Conservation (phyloP, 164 flowering plant genomes). For the Malania oleifera region DNA sequence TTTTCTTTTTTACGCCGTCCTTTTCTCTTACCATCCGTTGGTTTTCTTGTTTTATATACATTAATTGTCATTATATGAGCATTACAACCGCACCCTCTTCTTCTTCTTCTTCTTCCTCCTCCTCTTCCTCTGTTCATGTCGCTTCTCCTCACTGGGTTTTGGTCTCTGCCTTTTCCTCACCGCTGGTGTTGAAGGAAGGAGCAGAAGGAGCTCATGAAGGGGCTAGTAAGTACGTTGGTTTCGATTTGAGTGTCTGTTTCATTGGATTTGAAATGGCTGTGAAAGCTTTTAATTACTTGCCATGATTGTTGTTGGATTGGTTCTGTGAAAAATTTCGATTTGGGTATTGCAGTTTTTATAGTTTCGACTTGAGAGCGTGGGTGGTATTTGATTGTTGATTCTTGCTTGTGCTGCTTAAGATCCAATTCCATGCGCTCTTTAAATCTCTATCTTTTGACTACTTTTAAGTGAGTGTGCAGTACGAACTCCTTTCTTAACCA, state of each 20-base stretch:
- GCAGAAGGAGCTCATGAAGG: constrained; percentile 45
- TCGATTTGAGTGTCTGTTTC: constrained; percentile 9
- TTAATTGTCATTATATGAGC: not conserved
- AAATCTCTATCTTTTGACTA: too few species aligned
- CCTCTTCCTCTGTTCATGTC: constrained; percentile 6
- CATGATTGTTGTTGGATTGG: constrained; percentile 3
- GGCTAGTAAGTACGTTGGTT: constrained; percentile 91
- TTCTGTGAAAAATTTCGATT: not conserved
- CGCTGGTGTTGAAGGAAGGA: constrained; percentile 15
- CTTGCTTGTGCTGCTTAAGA: too few species aligned
- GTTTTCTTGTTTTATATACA: constrained; percentile 7
- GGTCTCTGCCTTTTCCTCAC: constrained; percentile 3
- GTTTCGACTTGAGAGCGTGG: too few species aligned
- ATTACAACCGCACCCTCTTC: not conserved
- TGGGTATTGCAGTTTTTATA: not conserved
- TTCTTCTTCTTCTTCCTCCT: constrained; percentile 7
- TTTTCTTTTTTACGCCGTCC: constrained; percentile 15
- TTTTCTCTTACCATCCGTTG: constrained; percentile 24
- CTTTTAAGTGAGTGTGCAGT: too few species aligned
- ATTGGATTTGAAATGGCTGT: not conserved
- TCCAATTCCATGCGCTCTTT: too few species aligned
- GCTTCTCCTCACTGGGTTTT: constrained; percentile 7
- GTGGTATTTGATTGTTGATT: too few species aligned
- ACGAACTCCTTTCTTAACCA: too few species aligned
- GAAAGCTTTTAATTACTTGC: constrained; percentile 4